Conservation (phyloP, 2,329 filamentous ascomycete genomes). For the Fragosphaeria purpurea region DNA sequence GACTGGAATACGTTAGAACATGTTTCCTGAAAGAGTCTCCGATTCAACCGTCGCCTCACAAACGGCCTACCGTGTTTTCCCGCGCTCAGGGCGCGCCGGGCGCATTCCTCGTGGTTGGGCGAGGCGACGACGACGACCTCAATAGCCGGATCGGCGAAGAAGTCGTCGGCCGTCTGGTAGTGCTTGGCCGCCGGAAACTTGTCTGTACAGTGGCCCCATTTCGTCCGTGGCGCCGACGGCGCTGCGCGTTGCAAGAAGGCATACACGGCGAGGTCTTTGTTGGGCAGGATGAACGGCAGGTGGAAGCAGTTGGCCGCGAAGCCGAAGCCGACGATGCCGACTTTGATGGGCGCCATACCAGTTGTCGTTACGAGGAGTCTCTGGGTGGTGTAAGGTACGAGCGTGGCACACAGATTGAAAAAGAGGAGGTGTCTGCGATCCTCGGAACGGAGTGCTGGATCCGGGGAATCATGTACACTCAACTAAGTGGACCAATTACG, state of each 20-base stretch:
- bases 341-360: constrained; percentile 25
- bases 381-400: no score
- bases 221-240: constrained; percentile 11
- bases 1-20: constrained; percentile 24
- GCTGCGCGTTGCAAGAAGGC: constrained; percentile 38
- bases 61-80: constrained; percentile 43
- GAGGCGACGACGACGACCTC: constrained; percentile 55
- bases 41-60: no score
- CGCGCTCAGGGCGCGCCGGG: constrained; percentile 43
- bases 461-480: no score
- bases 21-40: no score
- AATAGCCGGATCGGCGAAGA: constrained; percentile 47
- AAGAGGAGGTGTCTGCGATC: no score
- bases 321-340: constrained; percentile 41
- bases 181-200: constrained; percentile 40
- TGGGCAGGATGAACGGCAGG: constrained; percentile 38
- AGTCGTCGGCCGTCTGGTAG: constrained; percentile 47
- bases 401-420: no score
- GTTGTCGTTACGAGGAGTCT: no score
- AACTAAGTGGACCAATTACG: no score
- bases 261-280: constrained; percentile 33
- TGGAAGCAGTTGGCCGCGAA: constrained; percentile 38
- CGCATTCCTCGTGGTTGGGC: constrained; percentile 44
- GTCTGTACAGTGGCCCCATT: constrained; percentile 34
- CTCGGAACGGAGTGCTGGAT: no score